These are phyloP conservation scores for Geotrichum restrictum DNA, from an alignment of 1,139 yeast genomes.

Conservation along the genomic window DNA sequence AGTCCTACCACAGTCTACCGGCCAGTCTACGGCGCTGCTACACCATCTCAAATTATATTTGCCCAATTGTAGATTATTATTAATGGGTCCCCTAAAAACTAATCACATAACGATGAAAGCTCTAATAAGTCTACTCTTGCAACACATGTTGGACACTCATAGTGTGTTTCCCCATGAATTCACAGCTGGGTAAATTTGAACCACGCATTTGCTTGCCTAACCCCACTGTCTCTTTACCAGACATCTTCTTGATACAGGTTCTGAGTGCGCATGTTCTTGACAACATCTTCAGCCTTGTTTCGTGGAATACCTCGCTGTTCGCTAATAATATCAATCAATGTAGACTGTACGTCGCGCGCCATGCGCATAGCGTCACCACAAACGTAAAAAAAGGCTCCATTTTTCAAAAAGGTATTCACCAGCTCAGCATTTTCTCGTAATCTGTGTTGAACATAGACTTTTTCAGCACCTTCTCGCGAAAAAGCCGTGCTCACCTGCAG, in stretches of 20 bases:
- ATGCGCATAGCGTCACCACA: constrained; percentile 96
- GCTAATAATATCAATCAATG: constrained; percentile 62
- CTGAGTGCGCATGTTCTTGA: constrained; percentile 75
- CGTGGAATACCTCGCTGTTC: constrained; percentile 55
- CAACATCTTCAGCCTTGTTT: constrained; percentile 70
- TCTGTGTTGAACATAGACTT: constrained; percentile 85
- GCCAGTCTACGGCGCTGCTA: too few species aligned
- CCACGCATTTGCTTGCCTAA: too few species aligned
- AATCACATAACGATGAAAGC: too few species aligned
- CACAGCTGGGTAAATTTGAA: too few species aligned
- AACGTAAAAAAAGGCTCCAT: constrained; percentile 86
- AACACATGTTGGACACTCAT: too few species aligned
- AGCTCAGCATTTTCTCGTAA: constrained; percentile 53
- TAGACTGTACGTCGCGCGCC: constrained; percentile 92
- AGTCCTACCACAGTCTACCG: too few species aligned
- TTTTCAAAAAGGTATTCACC: constrained; percentile 56
- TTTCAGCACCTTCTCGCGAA: constrained; percentile 64
- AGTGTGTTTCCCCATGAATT: too few species aligned
- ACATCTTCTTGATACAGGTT: constrained; percentile 97
- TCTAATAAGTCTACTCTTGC: too few species aligned
- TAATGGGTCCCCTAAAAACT: too few species aligned
- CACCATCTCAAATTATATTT: too few species aligned
- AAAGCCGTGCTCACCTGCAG: constrained; percentile 70
- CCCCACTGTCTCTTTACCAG: constrained; percentile 54
- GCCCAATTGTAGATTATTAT: too few species aligned